phyloP scores from a whole-genome alignment of 257 asterid species.

The Solanum chilense region DNA sequence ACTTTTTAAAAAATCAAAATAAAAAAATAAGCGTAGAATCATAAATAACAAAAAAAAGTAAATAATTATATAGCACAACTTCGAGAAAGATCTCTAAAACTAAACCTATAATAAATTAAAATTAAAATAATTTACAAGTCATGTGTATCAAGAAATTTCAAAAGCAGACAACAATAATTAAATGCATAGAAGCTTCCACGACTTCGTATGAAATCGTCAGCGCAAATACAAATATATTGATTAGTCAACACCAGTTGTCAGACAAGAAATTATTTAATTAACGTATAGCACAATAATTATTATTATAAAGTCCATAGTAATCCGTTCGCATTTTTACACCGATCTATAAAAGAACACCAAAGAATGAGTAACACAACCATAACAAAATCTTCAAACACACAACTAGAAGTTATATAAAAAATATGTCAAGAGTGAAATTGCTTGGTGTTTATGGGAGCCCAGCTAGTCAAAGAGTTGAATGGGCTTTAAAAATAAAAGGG shows the following conservation, averaged over 20 bases:
- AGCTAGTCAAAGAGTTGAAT: background rate
- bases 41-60: too few relatives aligned
- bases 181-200: background rate
- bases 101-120: too few relatives aligned
- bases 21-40: too few relatives aligned
- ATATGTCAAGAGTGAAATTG: background rate
- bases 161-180: background rate
- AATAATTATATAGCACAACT: too few relatives aligned
- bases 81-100: too few relatives aligned
- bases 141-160: background rate
- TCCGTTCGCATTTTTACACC: background rate
- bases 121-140: background rate
- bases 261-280: background rate
- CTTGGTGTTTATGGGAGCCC: background rate
- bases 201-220: background rate
- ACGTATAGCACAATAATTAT: too few relatives aligned
- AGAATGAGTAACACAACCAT: background rate
- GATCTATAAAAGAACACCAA: background rate
- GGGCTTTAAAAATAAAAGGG: slow-evolving; percentile 2
- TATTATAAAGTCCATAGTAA: background rate
- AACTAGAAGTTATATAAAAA: background rate
- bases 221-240: background rate
- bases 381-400: background rate
- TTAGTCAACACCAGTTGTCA: background rate
- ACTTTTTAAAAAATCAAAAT: too few relatives aligned